phyloP scores from a whole-genome alignment of 495 filamentous ascomycete species.

The Parathielavia hyrcaniae region DNA sequence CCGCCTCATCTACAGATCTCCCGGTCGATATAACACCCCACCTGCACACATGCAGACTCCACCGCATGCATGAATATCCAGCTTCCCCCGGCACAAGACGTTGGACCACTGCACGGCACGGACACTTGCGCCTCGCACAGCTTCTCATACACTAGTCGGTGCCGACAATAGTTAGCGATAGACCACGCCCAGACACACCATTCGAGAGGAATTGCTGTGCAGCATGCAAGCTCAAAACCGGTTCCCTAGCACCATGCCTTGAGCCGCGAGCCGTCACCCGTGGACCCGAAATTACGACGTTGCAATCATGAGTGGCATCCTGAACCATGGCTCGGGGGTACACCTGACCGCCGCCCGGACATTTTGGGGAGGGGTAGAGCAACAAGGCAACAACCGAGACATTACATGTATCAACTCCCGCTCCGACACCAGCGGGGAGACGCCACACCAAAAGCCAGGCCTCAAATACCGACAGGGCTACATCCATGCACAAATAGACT shows the following conservation, averaged over 20 bases:
- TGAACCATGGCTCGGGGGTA: slow-evolving; percentile 11
- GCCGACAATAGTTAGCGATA: neutral
- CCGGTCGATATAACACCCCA: neutral
- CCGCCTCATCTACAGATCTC: neutral
- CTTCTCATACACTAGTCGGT: neutral
- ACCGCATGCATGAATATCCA: neutral
- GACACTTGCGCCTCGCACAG: neutral
- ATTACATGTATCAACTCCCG: neutral
- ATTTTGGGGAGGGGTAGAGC: slow-evolving; percentile 2
- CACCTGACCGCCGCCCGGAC: slow-evolving; percentile 10
- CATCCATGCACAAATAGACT: slow-evolving; percentile 22
- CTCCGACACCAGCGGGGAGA: neutral
- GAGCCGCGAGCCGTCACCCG: neutral
- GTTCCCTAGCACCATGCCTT: slow-evolving; percentile 3
- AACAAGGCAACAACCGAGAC: neutral
- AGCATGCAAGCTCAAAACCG: slow-evolving; percentile 1
- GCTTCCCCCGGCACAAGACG: neutral
- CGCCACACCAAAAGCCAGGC: neutral
- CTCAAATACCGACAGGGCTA: slow-evolving; percentile 11
- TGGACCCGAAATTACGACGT: slow-evolving; percentile 21
- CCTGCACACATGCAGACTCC: neutral
- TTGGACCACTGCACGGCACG: slow-evolving; percentile 8
- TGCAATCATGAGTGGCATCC: slow-evolving; percentile 15
- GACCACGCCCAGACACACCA: neutral
- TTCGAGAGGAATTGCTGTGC: neutral